These are phyloP conservation scores for Bromus sterilis DNA, from an alignment of 176 grass and related monocot species.

Conservation along the genomic window DNA sequence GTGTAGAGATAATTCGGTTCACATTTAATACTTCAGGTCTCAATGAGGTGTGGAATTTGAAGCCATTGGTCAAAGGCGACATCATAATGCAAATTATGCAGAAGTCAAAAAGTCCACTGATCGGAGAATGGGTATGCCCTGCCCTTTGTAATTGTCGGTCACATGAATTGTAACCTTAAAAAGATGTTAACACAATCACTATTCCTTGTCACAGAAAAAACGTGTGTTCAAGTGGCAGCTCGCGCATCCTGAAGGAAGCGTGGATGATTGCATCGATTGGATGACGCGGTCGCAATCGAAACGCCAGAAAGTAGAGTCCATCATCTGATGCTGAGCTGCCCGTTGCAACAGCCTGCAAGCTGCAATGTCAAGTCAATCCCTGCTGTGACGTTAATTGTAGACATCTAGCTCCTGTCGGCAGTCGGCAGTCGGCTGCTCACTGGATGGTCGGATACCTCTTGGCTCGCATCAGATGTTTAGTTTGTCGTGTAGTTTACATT, in stretches of 20 bases:
- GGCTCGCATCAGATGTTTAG: too few relatives aligned
- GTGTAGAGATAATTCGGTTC: not conserved
- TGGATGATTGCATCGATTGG: slow-evolving; percentile 77
- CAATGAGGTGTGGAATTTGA: slow-evolving; percentile 54
- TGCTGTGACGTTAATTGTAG: too few relatives aligned
- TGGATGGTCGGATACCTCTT: too few relatives aligned
- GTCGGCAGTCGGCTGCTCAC: too few relatives aligned
- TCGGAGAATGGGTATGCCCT: slow-evolving; percentile 68
- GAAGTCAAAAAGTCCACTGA: slow-evolving; percentile 60
- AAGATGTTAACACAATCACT: not conserved
- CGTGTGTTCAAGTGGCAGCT: slow-evolving; percentile 81
- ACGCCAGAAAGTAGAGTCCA: slow-evolving; percentile 49
- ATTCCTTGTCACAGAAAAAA: slow-evolving; percentile 45
- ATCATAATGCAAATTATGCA: slow-evolving; percentile 64
- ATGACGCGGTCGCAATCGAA: slow-evolving; percentile 65
- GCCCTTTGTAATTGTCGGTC: not conserved
- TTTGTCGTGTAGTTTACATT: not conserved
- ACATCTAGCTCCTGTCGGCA: too few relatives aligned
- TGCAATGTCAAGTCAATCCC: too few relatives aligned
- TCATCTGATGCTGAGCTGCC: not conserved
- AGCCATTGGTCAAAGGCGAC: slow-evolving; percentile 63
- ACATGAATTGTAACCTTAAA: not conserved
- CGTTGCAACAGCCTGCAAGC: too few relatives aligned
- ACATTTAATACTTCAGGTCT: slow-evolving; percentile 31
- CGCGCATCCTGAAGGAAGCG: slow-evolving; percentile 48